These are phyloP conservation scores for Daedalea quercina DNA, from an alignment of 768 basidiomycete genomes.

Conservation along the genomic window DNA sequence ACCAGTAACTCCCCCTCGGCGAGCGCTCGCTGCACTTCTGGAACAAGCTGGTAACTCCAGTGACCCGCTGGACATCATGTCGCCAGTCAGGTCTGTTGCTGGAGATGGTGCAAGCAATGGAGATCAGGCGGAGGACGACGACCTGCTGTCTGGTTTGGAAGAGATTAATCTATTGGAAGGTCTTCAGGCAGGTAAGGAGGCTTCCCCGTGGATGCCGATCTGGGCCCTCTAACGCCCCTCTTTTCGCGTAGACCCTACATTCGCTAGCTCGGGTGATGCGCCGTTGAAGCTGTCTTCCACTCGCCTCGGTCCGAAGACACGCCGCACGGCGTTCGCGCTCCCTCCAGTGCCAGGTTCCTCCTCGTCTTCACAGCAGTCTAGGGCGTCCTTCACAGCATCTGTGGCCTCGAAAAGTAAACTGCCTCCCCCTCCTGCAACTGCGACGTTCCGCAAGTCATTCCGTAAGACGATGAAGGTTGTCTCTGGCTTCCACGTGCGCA, in stretches of 20 bases:
- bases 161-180: constrained; percentile 68
- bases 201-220: neutral
- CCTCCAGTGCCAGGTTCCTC: constrained; percentile 34
- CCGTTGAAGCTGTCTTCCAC: constrained; percentile 56
- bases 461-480: constrained; percentile 72
- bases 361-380: constrained; percentile 36
- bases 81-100: constrained; percentile 25
- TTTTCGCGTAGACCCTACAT: constrained; percentile 35
- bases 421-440: constrained; percentile 30
- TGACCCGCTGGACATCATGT: constrained; percentile 15
- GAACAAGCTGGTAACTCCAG: constrained; percentile 23
- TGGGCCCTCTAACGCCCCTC: neutral
- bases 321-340: constrained; percentile 53
- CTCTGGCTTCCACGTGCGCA: constrained; percentile 82
- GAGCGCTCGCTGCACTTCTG: constrained; percentile 27
- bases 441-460: constrained; percentile 81
- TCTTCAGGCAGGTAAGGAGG: constrained; percentile 55
- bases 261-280: constrained; percentile 22
- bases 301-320: constrained; percentile 62
- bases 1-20: constrained; percentile 33
- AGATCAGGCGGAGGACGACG: constrained; percentile 33
- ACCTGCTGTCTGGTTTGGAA: constrained; percentile 41
- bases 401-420: neutral
- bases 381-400: neutral
- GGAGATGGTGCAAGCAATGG: constrained; percentile 12